phyloP scores from a whole-genome alignment of 2,329 filamentous ascomycete species.

The Colletotrichum liaoningense region DNA sequence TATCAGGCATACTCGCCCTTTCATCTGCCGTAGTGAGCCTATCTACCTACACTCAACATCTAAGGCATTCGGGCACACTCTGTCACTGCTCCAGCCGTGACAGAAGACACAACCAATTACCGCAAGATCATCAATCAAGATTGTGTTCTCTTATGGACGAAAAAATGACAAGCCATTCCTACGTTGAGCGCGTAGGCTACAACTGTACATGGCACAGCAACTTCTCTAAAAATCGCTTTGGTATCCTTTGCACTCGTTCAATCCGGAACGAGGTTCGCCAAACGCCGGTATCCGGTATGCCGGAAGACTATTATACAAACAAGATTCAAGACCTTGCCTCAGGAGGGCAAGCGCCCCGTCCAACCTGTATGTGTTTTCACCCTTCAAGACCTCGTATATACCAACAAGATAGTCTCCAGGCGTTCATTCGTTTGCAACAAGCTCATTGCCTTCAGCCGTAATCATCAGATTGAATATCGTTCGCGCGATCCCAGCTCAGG shows the following conservation, averaged over 20 bases:
- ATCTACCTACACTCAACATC: neutral
- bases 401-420: constrained; percentile 13
- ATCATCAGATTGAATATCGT: constrained; percentile 6
- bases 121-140: neutral
- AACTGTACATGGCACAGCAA: neutral
- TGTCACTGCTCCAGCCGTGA: neutral
- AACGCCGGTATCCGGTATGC: constrained; percentile 30
- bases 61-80: neutral
- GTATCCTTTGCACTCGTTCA: constrained; percentile 31
- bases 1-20: no score
- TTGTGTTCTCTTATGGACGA: neutral
- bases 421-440: constrained; percentile 1
- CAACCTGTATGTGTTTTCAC: constrained; percentile 15
- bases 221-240: constrained; percentile 30
- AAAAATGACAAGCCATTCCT: neutral
- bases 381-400: constrained; percentile 14
- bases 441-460: constrained; percentile 24
- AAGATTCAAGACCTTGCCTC: neutral
- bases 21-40: neutral
- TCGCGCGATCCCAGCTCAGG: neutral
- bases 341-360: neutral
- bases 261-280: constrained; percentile 19
- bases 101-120: neutral
- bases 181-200: neutral
- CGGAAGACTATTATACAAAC: constrained; percentile 30